Base-by-base conservation (phyloP, 805 yeast genomes). In the Ogataea henricii region DNA sequence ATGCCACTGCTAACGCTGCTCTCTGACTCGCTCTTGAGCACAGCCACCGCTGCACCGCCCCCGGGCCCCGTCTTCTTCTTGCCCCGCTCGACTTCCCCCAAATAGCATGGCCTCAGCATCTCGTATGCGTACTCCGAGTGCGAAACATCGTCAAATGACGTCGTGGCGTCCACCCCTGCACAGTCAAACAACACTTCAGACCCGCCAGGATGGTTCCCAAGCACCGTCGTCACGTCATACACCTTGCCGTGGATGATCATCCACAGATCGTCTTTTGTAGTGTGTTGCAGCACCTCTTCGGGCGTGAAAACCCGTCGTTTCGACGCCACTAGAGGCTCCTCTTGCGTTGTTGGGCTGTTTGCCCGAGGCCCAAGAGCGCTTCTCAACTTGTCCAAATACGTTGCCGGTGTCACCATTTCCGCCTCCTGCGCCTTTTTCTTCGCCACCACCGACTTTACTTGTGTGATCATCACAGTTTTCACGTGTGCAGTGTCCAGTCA, bases 101-200 rank as follows among this genome's bases (percentile, higher is more conserved):
- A 67, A 68, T 82, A 85, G 48, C 77, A 83, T 38, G 91, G 96
- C 52, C 85, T 87, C 53, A 92, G 71, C 78, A 91, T 85, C 44
- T 88, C 94, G 65, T 87, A 86, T 1, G 97, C 96, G 40, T 85
- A 72, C 52, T 87, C 92, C 4, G 94, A 83, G 66, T 92, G 97
- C 3, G 71, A 70, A 17, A 72, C 73, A 60, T 92, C 97, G 32
- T 80, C 83, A 55, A 82, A 83, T 20, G 83, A 79, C 41, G 65
- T 70, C 12, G 88, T 82, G 45, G 90, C 91, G 65, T 89, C 96
- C 50, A 77, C 76, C 37, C 96, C 96, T 26, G 87, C 96, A 62
- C 82, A 77, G 57, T 88, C 96, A 43, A 80, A 68, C 48, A 89
- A 73, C 26, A 88, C 87, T 63, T 88, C 96, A 47, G 83, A 85